A percentile compares a stretch with the other conserved stretches of the same genome.
phyloP scores from a whole-genome alignment of 2,329 filamentous ascomycete species.

The Fusarium transvaalense region DNA sequence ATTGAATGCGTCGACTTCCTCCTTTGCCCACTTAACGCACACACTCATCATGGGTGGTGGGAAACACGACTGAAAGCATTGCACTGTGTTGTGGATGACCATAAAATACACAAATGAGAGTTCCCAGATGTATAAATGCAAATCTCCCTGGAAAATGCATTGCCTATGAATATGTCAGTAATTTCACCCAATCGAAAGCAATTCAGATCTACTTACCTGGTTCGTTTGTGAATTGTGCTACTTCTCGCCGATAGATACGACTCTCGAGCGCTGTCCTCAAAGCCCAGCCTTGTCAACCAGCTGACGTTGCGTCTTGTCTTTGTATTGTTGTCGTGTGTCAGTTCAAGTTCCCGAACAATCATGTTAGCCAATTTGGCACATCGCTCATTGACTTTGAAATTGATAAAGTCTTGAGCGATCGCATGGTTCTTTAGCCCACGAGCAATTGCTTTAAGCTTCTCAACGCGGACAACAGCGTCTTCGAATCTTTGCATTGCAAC shows the following conservation, averaged over 20 bases:
- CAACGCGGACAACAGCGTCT: conserved; percentile 83
- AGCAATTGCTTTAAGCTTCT: conserved; percentile 84
- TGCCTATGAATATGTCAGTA: conserved; percentile 67
- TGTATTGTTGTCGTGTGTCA: conserved; percentile 80
- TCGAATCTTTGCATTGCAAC: conserved; percentile 93
- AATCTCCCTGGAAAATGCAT: conserved; percentile 94
- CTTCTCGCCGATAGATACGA: conserved; percentile 86
- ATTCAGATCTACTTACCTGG: conserved; percentile 68
- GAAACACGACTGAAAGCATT: conserved; percentile 89
- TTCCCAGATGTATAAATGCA: conserved; percentile 94
- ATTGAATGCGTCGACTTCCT: conserved; percentile 93
- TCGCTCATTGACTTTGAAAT: conserved; percentile 88
- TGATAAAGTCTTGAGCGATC: conserved; percentile 92
- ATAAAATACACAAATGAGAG: conserved; percentile 96
- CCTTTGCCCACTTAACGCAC: conserved; percentile 98
- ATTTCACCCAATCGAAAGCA: background rate
- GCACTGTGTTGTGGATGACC: conserved; percentile 91
- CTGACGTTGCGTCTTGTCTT: conserved; percentile 84
- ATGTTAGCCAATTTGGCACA: conserved; percentile 81
- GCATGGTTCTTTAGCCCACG: conserved; percentile 85
- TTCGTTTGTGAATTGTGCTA: conserved; percentile 82
- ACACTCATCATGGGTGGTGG: conserved; percentile 89
- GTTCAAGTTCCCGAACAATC: conserved; percentile 80
- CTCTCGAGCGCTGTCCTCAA: conserved; percentile 89
- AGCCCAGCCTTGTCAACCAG: conserved; percentile 89